Evolutionary conservation across 768 basidiomycete genomes (phyloP).

Genomic region (Phlegmacium glaucopus): DNA sequence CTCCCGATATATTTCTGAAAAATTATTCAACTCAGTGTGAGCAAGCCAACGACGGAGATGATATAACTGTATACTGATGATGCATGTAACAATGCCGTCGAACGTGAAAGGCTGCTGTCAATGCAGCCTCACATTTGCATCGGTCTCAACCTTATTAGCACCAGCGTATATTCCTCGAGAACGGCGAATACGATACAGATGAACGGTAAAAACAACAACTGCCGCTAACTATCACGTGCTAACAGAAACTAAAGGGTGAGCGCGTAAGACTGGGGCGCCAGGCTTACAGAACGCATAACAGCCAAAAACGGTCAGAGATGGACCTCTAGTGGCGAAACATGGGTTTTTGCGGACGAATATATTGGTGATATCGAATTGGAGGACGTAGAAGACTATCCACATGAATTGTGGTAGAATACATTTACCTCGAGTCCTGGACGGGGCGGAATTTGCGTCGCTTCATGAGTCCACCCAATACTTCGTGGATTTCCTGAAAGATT

Average conservation of each 20-base stretch:
- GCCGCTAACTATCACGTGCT: no score
- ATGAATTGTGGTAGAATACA: conserved; percentile 20
- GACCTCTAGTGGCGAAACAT: conserved; percentile 7
- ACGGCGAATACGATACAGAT: no score
- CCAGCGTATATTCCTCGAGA: no score
- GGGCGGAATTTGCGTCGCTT: conserved; percentile 17
- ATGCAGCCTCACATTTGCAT: no score
- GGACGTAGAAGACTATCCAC: conserved; percentile 6
- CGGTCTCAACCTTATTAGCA: no score
- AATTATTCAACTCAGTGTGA: no score
- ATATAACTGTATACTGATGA: conserved; percentile 8
- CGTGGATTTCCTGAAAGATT: conserved; percentile 19
- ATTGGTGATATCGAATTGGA: conserved; percentile 20
- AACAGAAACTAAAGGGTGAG: no score
- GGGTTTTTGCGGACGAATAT: conserved; percentile 17
- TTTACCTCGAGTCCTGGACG: conserved; percentile 12
- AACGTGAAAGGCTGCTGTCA: no score
- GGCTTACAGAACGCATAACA: no score
- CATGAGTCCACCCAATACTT: conserved; percentile 27
- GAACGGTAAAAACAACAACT: no score
- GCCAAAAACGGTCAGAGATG: not conserved
- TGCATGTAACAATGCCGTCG: conserved; percentile 8
- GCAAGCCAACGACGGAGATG: conserved; percentile 16
- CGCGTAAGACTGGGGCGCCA: no score
- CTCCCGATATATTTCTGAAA: no score